Conservation (phyloP, 1,284 basidiomycete genomes). For the Pisolithus thermaeus region DNA sequence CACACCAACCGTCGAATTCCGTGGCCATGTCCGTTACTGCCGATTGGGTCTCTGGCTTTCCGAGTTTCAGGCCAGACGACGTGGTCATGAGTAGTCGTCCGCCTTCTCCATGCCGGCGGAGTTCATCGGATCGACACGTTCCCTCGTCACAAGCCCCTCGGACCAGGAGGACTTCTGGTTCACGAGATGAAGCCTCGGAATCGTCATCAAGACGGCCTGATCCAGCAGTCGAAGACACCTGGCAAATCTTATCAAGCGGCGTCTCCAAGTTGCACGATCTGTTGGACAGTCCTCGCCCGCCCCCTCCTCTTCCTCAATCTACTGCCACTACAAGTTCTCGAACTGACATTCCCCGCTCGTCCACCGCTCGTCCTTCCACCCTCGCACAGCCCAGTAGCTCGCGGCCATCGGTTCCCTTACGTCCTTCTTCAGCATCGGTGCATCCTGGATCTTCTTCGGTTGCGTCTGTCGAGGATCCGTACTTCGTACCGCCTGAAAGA, state of each 20-base stretch:
- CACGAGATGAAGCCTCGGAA: constrained; percentile 18
- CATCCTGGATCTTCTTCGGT: constrained; percentile 7
- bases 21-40: constrained; percentile 27
- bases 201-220: constrained; percentile 20
- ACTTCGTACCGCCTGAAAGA: constrained; percentile 10
- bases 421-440: constrained; percentile 17
- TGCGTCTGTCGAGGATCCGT: constrained; percentile 17
- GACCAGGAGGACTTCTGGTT: constrained; percentile 9
- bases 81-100: constrained; percentile 26
- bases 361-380: constrained; percentile 12
- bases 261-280: constrained; percentile 27
- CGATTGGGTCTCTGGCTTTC: constrained; percentile 22
- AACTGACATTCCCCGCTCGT: constrained; percentile 8
- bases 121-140: constrained; percentile 16
- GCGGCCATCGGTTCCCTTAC: constrained; percentile 16
- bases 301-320: constrained; percentile 14
- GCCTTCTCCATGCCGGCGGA: constrained; percentile 20
- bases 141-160: constrained; percentile 13
- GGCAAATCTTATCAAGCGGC: constrained; percentile 5
- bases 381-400: constrained; percentile 16
- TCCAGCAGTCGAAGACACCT: constrained; percentile 17
- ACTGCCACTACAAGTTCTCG: constrained; percentile 19
- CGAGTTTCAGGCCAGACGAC: constrained; percentile 24
- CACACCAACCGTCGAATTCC: constrained; percentile 21
- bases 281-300: constrained; percentile 23